Conservation (phyloP, 441 rosid species). For the Corymbia calophylla region DNA sequence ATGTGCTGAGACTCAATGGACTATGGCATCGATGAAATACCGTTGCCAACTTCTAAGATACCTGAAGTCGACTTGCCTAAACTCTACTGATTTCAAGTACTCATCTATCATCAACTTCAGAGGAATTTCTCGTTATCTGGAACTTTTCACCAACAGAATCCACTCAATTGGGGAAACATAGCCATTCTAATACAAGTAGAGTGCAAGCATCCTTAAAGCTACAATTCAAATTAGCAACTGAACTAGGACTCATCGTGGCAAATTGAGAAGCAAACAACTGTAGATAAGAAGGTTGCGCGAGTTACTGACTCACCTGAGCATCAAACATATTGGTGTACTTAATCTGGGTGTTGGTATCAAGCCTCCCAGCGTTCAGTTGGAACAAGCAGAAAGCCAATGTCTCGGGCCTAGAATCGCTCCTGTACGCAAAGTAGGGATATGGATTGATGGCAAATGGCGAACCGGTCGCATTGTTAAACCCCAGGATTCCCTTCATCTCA, state of each 20-base stretch:
- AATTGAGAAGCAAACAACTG: not conserved
- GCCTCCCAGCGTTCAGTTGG: constrained; percentile 69
- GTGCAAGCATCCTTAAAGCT: not conserved
- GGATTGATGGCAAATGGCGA: constrained; percentile 84
- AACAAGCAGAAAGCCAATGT: constrained; percentile 77
- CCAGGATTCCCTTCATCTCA: constrained; percentile 57
- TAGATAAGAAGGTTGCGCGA: not conserved
- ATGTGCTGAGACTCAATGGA: not conserved
- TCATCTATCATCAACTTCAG: not conserved
- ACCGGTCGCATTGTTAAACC: constrained; percentile 54
- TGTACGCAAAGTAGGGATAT: constrained; percentile 81
- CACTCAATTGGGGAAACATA: not conserved
- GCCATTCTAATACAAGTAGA: not conserved
- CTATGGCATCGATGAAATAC: not conserved
- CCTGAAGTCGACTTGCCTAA: not conserved
- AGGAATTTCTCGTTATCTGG: not conserved
- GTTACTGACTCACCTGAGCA: constrained; percentile 51
- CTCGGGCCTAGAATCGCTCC: constrained; percentile 68
- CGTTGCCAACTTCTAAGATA: not conserved
- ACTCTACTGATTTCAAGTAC: not conserved
- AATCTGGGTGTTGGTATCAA: constrained; percentile 58
- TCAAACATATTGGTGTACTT: constrained; percentile 96
- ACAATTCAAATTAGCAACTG: not conserved
- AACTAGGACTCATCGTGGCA: not conserved
- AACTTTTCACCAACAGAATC: not conserved